Conservation (phyloP, 371 early-diverging fungal species). For the Lichtheimia ornata region DNA sequence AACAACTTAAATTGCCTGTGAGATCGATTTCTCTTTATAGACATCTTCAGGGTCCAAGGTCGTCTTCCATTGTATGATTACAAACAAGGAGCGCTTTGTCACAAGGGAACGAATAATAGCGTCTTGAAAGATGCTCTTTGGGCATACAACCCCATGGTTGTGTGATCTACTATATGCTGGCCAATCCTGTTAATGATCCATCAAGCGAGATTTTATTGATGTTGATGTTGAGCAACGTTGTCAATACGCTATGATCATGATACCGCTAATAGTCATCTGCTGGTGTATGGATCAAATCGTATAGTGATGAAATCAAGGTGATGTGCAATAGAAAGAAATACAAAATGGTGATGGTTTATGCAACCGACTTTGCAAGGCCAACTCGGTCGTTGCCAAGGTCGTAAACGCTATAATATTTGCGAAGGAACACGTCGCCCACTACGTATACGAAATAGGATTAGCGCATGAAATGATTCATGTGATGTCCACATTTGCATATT, state of each 20-base stretch:
- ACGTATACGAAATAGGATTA: neutral
- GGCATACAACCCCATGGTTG: too few relatives aligned
- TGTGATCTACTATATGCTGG: too few relatives aligned
- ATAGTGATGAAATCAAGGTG: neutral
- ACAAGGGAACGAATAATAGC: too few relatives aligned
- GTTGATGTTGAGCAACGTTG: too few relatives aligned
- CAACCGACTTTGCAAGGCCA: slow-evolving; percentile 59
- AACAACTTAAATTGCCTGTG: too few relatives aligned
- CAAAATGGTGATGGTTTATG: neutral
- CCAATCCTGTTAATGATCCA: too few relatives aligned
- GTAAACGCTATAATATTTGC: slow-evolving; percentile 91
- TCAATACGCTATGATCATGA: neutral
- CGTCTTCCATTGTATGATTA: too few relatives aligned
- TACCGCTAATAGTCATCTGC: neutral
- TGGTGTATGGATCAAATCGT: neutral
- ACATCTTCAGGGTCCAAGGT: too few relatives aligned
- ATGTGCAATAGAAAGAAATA: neutral
- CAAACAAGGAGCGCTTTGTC: too few relatives aligned
- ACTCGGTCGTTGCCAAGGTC: slow-evolving; percentile 86
- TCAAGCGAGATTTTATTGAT: neutral
- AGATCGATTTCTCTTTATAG: too few relatives aligned
- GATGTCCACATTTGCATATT: neutral
- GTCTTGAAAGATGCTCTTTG: too few relatives aligned
- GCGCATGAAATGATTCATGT: neutral
- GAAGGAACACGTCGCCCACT: slow-evolving; percentile 94